Base-by-base conservation (phyloP, 2,329 filamentous ascomycete species). In the Ceratocystis smalleyi region DNA sequence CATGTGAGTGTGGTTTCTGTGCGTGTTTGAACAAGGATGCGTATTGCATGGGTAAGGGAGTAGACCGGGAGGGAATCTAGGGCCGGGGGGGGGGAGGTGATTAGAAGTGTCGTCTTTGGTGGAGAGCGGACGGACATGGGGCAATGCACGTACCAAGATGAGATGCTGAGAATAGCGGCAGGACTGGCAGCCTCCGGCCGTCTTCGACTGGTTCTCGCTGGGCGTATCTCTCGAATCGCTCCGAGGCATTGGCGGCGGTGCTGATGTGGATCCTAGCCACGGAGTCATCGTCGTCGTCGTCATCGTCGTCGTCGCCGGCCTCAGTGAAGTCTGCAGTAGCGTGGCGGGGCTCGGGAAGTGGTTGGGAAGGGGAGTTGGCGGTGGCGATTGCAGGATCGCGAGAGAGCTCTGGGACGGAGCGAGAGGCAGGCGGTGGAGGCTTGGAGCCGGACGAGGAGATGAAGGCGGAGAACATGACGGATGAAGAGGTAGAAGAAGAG, bases 1-100 rank as follows among this genome's bases (percentile, higher is more conserved):
- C 91, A 97, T 17, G 90, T 87, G 61, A 97, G 77, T 0, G 90
- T 92, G 1, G 91, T 96, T 76, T 97, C 92, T 74, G 90, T 95
- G 71, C 88, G 85, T 66, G 89, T 81, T 69, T 89, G 83, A 67
- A 97, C 85, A 65, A 96, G 81, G 63, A 91, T 84, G 69, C 92
- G 88, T 68, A 96, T 91, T 40, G 89, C 84, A 74, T 96, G 92
- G 32, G 91, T 95, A 69, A 95, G 84, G 73, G 85, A 88, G 77
- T 96, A 96, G 65, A 96, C 84, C 22, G 92, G 91, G 5, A 96
- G 80, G 8, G 87, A 81, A 76, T 96, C 91, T 92, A 71, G 6
- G 49, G 19, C 32, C 5, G 54, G 54, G 54, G 22, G n/a, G 54
- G 54, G 54, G 22, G n/a, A 19, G 24, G 67, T 61, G 66, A 66